Evolutionary conservation across 805 yeast species (phyloP).

Genomic region (Schizosaccharomyces octosporus): DNA sequence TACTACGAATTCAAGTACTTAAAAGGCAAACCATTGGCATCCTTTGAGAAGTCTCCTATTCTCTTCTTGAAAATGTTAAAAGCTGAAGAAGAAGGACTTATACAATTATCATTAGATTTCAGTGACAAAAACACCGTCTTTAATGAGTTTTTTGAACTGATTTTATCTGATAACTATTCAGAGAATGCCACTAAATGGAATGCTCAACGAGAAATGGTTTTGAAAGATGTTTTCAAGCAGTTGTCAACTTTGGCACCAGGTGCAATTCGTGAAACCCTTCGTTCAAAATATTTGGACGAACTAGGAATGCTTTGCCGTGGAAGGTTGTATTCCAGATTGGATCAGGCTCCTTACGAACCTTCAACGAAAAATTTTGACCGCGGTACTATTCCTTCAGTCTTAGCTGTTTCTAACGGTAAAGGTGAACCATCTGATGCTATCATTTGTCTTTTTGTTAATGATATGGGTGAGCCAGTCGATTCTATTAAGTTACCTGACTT

Average conservation of each 20-base stretch:
- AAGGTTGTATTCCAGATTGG: constrained; percentile 42
- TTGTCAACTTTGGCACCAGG: constrained; percentile 41
- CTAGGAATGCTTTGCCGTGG: constrained; percentile 48
- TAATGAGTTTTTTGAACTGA: constrained; percentile 18
- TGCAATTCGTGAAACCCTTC: constrained; percentile 61
- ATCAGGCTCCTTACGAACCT: constrained; percentile 86
- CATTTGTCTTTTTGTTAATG: constrained; percentile 54
- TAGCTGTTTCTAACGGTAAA: constrained; percentile 65
- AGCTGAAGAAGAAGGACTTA: constrained; percentile 62
- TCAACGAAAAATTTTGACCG: constrained; percentile 31
- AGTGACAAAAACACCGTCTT: constrained; percentile 6
- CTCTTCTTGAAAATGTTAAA: constrained; percentile 68
- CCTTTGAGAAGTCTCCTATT: constrained; percentile 53
- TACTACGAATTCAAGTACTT: constrained; percentile 85
- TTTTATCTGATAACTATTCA: constrained; percentile 27
- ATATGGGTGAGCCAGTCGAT: constrained; percentile 55
- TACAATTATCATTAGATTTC: constrained; percentile 32
- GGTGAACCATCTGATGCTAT: constrained; percentile 72
- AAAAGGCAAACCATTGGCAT: constrained; percentile 50
- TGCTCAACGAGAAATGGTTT: constrained; percentile 37
- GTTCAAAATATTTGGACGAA: constrained; percentile 47
- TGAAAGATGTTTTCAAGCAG: constrained; percentile 42
- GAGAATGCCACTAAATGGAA: constrained; percentile 64
- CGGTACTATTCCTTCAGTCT: constrained; percentile 66
- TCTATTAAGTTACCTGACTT: constrained; percentile 59